Conservation (phyloP, 345 rosid genomes). For the Rhodomyrtus tomentosa region DNA sequence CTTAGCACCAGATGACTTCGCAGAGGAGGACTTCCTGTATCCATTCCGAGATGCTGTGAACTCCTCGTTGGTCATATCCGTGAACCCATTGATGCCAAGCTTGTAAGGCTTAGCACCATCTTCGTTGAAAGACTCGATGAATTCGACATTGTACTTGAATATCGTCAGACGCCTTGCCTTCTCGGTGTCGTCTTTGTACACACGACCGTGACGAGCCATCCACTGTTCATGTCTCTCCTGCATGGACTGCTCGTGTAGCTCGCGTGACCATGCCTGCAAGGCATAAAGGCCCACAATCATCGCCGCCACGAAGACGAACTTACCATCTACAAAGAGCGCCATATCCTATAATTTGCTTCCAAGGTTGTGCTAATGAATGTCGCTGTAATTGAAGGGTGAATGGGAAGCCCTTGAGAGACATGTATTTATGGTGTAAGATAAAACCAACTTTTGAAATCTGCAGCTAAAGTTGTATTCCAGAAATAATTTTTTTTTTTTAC, state of each 20-base stretch:
- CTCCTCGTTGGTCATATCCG: slow-evolving; percentile 7
- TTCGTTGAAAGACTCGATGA: slow-evolving; percentile 21
- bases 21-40: neutral
- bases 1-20: neutral
- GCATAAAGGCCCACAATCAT: slow-evolving; percentile 4
- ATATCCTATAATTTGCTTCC: neutral
- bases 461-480: neutral
- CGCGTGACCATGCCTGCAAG: slow-evolving; percentile 6
- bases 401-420: neutral
- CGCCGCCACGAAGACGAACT: neutral
- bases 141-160: slow-evolving; percentile 27
- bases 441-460: neutral
- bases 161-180: slow-evolving; percentile 18
- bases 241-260: slow-evolving; percentile 9
- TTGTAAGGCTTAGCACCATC: slow-evolving; percentile 3
- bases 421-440: neutral
- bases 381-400: neutral
- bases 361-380: neutral
- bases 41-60: neutral
- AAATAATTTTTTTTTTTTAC: neutral
- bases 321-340: neutral
- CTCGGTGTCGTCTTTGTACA: slow-evolving; percentile 14
- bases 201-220: slow-evolving; percentile 19
- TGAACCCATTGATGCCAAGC: slow-evolving; percentile 5
- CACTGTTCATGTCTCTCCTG: slow-evolving; percentile 13